Evolutionary conservation across 345 rosid genomes (phyloP), one percentile per base, ranked within the genome.

Genomic region (Raphanus raphanistrum): DNA sequence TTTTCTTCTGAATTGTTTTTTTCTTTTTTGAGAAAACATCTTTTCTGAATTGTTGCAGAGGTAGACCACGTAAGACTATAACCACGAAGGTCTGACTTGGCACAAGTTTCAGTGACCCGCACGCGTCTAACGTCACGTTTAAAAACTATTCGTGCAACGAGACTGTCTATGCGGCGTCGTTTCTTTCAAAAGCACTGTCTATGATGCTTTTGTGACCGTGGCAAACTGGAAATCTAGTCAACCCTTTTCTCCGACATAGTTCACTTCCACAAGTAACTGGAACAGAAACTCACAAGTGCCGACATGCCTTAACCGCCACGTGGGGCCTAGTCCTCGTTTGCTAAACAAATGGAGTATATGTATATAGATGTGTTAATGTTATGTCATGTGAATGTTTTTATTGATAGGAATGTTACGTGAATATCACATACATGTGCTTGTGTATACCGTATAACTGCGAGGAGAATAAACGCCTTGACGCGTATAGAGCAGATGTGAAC

Each of bases 81-180:
- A 11, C 68, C 68, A 63, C 33, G 64, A 75, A 45, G 79, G 71
- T 64, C 83, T 75, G 73, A 80, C 72, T 70, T 43, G 76, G 83
- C 83, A 80, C 83, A 75, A 80, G 76, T 80, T 80, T 32, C 83
- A 6, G 76, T 70, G 72, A 65, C 63, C 79, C 83, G 69, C 79
- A 80, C 83, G 76, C 76, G 83, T 76, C 69, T 80, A 64, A 65
- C 82, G 75, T 80, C 68, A 70, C 76, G 21, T 74, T 68, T 54
- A 10, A 1, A 45, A 6, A 35, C 75, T 63, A 70, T 41, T 63
- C 82, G 79, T 79, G 66, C 74, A 61, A 59, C 71, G 2, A 73
- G 33, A 32, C 48, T 58, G 0, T n/a, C 54, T 28, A 50, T 73
- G 57, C 78, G 78, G 0, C 63, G 58, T 78, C 82, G 78, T 77